phyloP scores from a whole-genome alignment of 805 yeast genomes.

The Saccharomycopsis sp. region DNA sequence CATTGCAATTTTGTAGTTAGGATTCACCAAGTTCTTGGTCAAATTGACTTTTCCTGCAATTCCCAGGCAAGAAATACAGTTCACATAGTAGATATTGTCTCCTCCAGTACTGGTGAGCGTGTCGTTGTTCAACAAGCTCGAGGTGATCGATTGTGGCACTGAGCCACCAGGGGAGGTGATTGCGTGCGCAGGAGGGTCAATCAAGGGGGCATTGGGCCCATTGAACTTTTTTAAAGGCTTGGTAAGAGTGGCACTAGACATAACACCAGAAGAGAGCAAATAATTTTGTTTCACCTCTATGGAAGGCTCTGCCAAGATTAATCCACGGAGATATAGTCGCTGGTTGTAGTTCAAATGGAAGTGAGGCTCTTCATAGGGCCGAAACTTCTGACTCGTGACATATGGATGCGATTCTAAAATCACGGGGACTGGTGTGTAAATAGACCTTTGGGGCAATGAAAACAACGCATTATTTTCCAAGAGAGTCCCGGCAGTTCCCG shows the following conservation, averaged over 20 bases:
- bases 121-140: conserved; percentile 18
- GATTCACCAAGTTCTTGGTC: conserved; percentile 11
- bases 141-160: conserved; percentile 12
- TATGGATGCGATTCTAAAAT: conserved; percentile 12
- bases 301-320: conserved; percentile 13
- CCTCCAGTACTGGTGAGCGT: conserved; percentile 15
- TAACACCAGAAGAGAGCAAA: conserved; percentile 19
- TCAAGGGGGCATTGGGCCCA: not conserved
- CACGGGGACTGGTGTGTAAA: conserved; percentile 12
- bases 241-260: conserved; percentile 9
- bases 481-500: not conserved
- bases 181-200: conserved; percentile 2
- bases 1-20: conserved; percentile 10
- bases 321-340: conserved; percentile 5
- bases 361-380: not conserved
- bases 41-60: conserved; percentile 18
- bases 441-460: not conserved
- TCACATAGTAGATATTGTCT: conserved; percentile 19
- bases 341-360: conserved; percentile 16
- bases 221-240: conserved; percentile 8
- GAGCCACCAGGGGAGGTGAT: conserved; percentile 22
- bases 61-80: conserved; percentile 16
- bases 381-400: conserved; percentile 7
- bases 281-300: conserved; percentile 19
- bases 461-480: not conserved